Evolutionary conservation across 2,329 filamentous ascomycete genomes (phyloP).

Genomic region (Fusarium compactum): DNA sequence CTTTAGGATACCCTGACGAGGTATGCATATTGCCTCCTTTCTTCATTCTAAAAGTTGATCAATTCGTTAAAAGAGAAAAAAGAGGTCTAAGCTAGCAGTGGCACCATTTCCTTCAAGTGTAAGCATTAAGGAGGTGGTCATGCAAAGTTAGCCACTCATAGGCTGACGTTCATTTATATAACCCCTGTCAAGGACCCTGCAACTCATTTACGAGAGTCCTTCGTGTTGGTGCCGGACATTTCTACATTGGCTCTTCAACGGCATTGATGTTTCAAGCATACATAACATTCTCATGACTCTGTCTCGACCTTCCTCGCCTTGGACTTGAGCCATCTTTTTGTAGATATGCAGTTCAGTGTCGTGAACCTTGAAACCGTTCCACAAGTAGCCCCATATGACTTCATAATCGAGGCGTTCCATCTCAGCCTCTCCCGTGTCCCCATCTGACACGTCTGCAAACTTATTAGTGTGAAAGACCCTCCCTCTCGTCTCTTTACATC

Average conservation of each 20-base stretch:
- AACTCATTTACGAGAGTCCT: conserved; percentile 33
- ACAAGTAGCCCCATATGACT: conserved; percentile 32
- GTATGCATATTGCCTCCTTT: not conserved
- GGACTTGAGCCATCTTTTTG: not conserved
- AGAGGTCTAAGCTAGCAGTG: conserved; percentile 19
- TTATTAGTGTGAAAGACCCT: conserved; percentile 17
- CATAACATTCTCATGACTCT: conserved; percentile 11
- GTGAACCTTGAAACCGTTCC: conserved; percentile 21
- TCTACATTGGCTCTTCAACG: conserved; percentile 18
- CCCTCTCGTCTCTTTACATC: not conserved
- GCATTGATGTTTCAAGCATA: conserved; percentile 8
- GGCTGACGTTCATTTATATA: conserved; percentile 25
- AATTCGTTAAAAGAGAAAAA: conserved; percentile 14
- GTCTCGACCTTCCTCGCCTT: not conserved
- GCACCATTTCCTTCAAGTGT: conserved; percentile 12
- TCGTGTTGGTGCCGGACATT: conserved; percentile 28
- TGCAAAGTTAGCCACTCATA: conserved; percentile 24
- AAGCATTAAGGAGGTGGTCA: conserved; percentile 25
- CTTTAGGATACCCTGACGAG: not conserved
- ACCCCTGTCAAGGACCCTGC: conserved; percentile 30
- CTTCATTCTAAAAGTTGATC: not conserved
- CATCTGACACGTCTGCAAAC: conserved; percentile 29
- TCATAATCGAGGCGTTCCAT: conserved; percentile 20
- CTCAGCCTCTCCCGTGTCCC: conserved; percentile 33
- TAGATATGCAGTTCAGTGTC: not conserved